Base-by-base conservation (phyloP, 2,329 filamentous ascomycete species). In the Monosporascus ibericus region DNA sequence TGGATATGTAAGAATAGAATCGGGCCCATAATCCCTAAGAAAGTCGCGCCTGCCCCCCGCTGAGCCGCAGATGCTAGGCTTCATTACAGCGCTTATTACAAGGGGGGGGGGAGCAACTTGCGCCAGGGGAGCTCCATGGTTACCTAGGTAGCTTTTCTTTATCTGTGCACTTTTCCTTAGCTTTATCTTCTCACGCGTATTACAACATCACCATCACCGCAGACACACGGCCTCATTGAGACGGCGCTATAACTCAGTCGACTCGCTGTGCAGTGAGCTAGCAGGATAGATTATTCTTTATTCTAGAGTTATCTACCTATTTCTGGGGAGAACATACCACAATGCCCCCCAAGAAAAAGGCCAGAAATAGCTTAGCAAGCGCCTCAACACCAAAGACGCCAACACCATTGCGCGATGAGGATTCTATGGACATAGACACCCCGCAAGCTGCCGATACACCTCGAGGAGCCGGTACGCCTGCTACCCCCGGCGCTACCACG, bases 321-420 rank as follows among this genome's bases (percentile, higher is more conserved):
- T 20, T 11, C 9, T 24, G 20, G n/a, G 4, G 9, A 42, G 9
- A 47, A 25, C 18, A 47, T 7, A 47, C 7, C 36, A 40, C 58
- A 46, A 90, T 90, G 86, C 82, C 86, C 51, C 86, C 86, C 1
- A 80, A 82, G 58, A 91, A 90, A 69, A 86, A 83, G 63, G 77
- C 79, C 38, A 86, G 82, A 63, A 72, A 67, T 48, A 68, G 76
- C 60, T 71, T 77, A 44, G 77, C 75, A 50, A 76, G 80, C 34
- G 75, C 77, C 48, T 80, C 82, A 15, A 85, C 82, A n/a, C 79
- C 70, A 17, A 68, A 70, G 30, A 63, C 68, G 3, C 69, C 78
- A 8, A 75, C 77, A 15, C 72, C 74, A 7, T 65, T 69, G 47
- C 74, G 70, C 59, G 78, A 84, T 61, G 80, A 84, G 52, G 82